Evolutionary conservation across 108 stramenopile species (phyloP).

Genomic region (Cyclotella choctawhatcheeana): DNA sequence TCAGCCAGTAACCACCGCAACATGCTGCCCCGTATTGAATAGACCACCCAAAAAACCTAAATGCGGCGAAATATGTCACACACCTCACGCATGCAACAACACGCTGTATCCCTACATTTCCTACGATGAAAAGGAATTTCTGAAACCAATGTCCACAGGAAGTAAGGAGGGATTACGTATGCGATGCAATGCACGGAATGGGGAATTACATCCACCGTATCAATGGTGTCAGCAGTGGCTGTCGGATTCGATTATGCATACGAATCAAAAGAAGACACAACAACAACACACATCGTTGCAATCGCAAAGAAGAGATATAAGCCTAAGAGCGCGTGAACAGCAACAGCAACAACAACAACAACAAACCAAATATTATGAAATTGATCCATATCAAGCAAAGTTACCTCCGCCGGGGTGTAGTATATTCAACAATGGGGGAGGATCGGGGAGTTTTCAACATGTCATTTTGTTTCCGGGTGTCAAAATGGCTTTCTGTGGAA

Average conservation of each 20-base stretch:
- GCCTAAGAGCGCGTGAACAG: too few species aligned
- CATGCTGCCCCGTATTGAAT: conserved; percentile 28
- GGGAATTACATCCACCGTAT: conserved; percentile 18
- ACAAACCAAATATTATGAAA: background rate
- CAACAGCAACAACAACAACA: too few species aligned
- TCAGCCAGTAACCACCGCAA: conserved; percentile 12
- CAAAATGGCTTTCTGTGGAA: conserved; percentile 64
- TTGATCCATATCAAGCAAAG: conserved; percentile 30
- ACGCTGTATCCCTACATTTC: conserved; percentile 32
- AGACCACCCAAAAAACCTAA: conserved; percentile 14
- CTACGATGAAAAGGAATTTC: conserved; percentile 15
- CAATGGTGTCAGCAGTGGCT: conserved; percentile 45
- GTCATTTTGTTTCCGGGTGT: conserved; percentile 34
- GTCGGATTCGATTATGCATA: conserved; percentile 1
- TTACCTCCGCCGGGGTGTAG: conserved; percentile 40
- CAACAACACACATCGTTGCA: background rate
- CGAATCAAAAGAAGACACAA: background rate
- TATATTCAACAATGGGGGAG: conserved; percentile 19
- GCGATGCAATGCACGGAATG: conserved; percentile 27
- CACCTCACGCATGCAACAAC: conserved; percentile 35
- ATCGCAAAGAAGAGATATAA: background rate
- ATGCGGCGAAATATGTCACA: conserved; percentile 34
- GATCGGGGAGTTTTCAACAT: conserved; percentile 40
- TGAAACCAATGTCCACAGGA: conserved; percentile 1
- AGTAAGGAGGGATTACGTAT: background rate